Evolutionary conservation across 202 grass and related monocot genomes (phyloP), one percentile per base, ranked within the genome.

Genomic region (Saccharum hybrid): DNA sequence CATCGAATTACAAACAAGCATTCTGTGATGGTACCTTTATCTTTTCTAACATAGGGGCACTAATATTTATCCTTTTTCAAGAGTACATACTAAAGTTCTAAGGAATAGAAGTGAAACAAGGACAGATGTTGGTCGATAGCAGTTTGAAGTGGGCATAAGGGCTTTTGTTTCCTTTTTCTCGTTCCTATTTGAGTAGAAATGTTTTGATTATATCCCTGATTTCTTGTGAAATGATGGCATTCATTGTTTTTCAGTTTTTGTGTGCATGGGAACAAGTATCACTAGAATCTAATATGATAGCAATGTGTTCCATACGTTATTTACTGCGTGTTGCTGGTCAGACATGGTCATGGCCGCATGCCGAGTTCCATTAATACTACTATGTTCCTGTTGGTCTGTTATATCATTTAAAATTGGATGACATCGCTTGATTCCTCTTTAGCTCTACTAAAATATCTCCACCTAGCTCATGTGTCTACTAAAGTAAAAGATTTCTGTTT

Each of bases 401-500:
- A 62, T 79, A n/a, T 74, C 42, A 72, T 86, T 54, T 76, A 54
- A 75, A 56, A 41, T 61, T 75, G 28, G 40, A 73, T 69, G 31
- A 46, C 22, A 41, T 71, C 16, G 33, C 37, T 59, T 76, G 75
- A 66, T 73, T 59, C 7, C 33, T 28, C 18, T 88, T 9, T 75
- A 68, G 23, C 23, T 57, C 15, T 64, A 48, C 66, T 78, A 78
- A 74, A 78, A 82, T 67, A 11, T 72, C 40, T 66, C 66, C 66
- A 81, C 72, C 26, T 71, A 81, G 72, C 34, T 78, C 78, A 82
- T 61, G 30, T 60, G 36, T 62, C 39, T 42, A 63, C 85, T 74
- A 10, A 79, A 69, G 75, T 38, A 78, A 83, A 39, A 63, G 2
- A 21, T 70, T 68, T 70, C 36, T 89, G 28, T 68, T 86, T 90